A percentile compares a stretch with the other conserved stretches of the same genome.
phyloP scores from a whole-genome alignment of 306 rosid genomes.

The Cicer chorassanicum region DNA sequence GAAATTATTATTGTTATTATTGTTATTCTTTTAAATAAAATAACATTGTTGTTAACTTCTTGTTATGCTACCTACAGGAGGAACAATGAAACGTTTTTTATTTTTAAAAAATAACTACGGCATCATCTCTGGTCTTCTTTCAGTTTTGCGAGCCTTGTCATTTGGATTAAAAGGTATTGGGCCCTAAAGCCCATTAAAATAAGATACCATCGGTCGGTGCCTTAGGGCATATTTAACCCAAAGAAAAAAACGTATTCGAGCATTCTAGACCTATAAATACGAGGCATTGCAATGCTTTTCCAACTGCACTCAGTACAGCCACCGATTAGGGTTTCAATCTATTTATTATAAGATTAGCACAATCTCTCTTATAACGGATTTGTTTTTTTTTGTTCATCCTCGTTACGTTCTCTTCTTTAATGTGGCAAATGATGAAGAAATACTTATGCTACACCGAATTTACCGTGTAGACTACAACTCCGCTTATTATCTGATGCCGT shows the following conservation, averaged over 20 bases:
- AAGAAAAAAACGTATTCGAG: not conserved
- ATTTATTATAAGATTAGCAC: not conserved
- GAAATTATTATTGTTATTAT: too few species aligned
- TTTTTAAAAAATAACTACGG: too few species aligned
- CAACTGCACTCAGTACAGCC: not conserved
- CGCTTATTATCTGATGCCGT: conserved; percentile 57
- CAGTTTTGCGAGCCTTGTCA: too few species aligned
- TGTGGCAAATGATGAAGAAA: conserved; percentile 51
- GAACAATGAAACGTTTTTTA: too few species aligned
- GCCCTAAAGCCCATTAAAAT: not conserved
- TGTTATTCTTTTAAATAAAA: too few species aligned
- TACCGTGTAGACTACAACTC: conserved; percentile 50
- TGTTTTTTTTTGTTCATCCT: not conserved
- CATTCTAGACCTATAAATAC: conserved; percentile 30
- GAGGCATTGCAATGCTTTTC: not conserved
- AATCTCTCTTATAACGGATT: too few species aligned
- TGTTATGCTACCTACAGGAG: too few species aligned
- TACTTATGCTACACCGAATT: conserved; percentile 51
- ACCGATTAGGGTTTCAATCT: conserved; percentile 33
- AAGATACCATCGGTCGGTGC: not conserved
- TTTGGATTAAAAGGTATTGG: not conserved
- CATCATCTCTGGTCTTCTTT: too few species aligned
- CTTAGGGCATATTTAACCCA: not conserved
- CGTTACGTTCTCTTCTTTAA: not conserved
- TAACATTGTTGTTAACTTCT: too few species aligned